Evolutionary conservation across 1,284 basidiomycete species (phyloP).

Genomic region (Schizophyllum amplum): DNA sequence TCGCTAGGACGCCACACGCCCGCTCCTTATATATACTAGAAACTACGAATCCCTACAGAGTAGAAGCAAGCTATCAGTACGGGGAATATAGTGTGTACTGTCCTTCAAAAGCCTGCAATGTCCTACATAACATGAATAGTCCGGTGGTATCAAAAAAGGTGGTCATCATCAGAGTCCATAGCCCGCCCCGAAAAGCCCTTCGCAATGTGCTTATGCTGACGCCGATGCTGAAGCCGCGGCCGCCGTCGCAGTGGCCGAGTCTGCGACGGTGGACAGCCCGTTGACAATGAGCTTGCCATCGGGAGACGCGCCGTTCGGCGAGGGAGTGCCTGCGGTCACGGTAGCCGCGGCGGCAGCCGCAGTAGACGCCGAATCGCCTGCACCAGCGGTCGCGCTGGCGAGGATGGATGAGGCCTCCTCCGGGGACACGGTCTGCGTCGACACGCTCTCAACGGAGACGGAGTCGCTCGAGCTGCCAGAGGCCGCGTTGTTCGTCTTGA

Average conservation of each 20-base stretch:
- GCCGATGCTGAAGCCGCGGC: not conserved
- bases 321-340: conserved; percentile 2
- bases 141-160: not conserved
- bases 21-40: not conserved
- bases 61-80: not conserved
- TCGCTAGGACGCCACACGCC: not conserved
- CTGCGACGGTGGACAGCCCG: conserved; percentile 17
- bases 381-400: conserved; percentile 20
- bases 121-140: not conserved
- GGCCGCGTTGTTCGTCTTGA: conserved; percentile 17
- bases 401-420: conserved; percentile 38
- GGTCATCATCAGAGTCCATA: not conserved
- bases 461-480: conserved; percentile 10
- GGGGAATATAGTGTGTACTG: not conserved
- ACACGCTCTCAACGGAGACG: conserved; percentile 16
- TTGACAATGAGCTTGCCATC: conserved; percentile 33
- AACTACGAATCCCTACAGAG: not conserved
- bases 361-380: conserved; percentile 14
- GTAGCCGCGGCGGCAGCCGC: conserved; percentile 8
- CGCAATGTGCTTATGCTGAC: not conserved
- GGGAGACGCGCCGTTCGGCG: conserved; percentile 17
- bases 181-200: not conserved
- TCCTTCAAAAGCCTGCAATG: not conserved
- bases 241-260: not conserved
- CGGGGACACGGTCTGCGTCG: conserved; percentile 37